phyloP scores from a whole-genome alignment of 306 rosid species.

The Glycine soja region DNA sequence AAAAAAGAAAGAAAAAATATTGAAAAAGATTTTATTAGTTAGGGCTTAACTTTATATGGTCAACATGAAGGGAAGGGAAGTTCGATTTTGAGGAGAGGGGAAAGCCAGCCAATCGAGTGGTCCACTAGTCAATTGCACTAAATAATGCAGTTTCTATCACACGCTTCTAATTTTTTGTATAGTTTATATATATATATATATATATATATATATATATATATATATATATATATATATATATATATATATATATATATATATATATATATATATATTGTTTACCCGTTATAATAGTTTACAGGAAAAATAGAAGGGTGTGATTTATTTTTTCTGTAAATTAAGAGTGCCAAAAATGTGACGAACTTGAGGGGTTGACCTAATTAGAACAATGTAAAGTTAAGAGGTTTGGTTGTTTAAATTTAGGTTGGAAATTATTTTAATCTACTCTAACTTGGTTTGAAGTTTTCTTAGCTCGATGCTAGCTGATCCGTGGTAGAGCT shows the following conservation, averaged over 20 bases:
- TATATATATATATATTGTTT: neutral
- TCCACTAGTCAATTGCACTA: neutral
- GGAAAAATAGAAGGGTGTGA: neutral
- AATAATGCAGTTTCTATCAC: neutral
- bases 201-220: no score
- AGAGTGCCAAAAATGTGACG: neutral
- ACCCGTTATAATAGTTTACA: neutral
- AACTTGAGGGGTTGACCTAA: neutral
- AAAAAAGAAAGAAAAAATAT: neutral
- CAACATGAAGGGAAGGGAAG: neutral
- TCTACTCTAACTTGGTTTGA: neutral
- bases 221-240: no score
- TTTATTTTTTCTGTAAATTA: neutral
- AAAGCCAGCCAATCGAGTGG: neutral
- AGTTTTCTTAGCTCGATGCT: neutral
- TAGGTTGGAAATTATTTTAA: neutral
- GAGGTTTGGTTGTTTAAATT: neutral
- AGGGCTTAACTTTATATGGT: slow-evolving; percentile 22
- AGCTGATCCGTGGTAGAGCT: neutral
- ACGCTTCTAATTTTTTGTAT: neutral
- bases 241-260: neutral
- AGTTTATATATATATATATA: neutral
- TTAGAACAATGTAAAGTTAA: neutral
- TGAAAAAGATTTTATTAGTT: neutral
- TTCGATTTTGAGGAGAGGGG: neutral